Evolutionary conservation across 768 basidiomycete genomes (phyloP), one percentile per base, ranked within the genome.

Genomic region (Suillus ampliporus): DNA sequence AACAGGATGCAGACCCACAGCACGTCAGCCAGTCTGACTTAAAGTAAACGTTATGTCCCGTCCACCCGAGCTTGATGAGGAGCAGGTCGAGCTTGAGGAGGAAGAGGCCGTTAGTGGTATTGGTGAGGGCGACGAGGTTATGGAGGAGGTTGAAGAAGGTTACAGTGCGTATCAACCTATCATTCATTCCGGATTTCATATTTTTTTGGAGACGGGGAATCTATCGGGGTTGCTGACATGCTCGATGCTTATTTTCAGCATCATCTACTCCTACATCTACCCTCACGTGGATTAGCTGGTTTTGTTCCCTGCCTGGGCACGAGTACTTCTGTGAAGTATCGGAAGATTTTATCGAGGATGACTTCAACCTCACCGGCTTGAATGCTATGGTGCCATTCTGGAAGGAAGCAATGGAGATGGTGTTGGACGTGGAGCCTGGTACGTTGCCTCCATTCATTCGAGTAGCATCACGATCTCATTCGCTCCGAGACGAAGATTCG

Each of bases 401-500:
- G 95, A 99, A 98, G 76, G 97, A 99, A 76, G 97, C 97, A 50
- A 92, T 99, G 90, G 97, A 99, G 80, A 99, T 99, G 97, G 95
- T 99, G 17, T 78, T 99, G 67, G 97, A 99, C 79, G 97, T 99
- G 58, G 97, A 99, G 78, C 95, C 97, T 82, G 95, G 97, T 96
- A 74, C 76, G 89, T 75, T 34, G 28, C 11, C 38, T 64, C 66
- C 64, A 28, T 59, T 28, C 56, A 58, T 58, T 65, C 35, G 5
- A 14, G n/a, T 41, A 17, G 14, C 41, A n/a, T 26, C 23, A 48
- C 56, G 67, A 68, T 70, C 71, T 66, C 67, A 71, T 46, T 48
- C 62, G 58, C 19, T 67, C 58, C 61, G 61, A 91, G 91, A 92
- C 68, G 97, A 99, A 76, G 97, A 99, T 76, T 86, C 94, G 26